Percentiles rank a stretch among this genome's conserved stretches.
These are phyloP conservation scores for Arachis stenosperma DNA, from an alignment of 306 rosid genomes.

Conservation along the genomic window DNA sequence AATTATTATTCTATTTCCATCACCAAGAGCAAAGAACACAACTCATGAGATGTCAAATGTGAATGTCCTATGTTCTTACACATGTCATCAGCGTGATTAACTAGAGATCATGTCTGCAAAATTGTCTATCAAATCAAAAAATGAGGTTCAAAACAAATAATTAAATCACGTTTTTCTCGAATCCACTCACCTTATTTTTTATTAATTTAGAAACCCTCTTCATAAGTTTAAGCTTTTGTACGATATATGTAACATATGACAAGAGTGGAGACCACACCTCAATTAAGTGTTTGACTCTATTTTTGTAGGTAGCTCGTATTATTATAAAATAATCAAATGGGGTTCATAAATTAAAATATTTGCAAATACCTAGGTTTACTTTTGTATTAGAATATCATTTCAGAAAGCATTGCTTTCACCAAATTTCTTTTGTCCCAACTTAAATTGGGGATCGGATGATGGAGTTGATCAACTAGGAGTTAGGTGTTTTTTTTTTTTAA, in stretches of 20 bases:
- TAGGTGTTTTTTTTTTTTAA: not conserved
- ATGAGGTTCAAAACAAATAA: not conserved
- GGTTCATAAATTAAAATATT: not conserved
- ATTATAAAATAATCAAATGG: not conserved
- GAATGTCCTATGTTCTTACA: not conserved
- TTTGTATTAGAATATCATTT: conserved; percentile 17
- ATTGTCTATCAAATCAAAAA: not conserved
- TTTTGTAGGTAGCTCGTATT: not conserved
- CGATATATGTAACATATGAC: not conserved
- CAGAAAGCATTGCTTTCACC: not conserved
- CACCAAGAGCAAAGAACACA: not conserved
- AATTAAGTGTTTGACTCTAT: not conserved
- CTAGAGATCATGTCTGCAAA: not conserved
- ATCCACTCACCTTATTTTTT: not conserved
- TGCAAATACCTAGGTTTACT: not conserved
- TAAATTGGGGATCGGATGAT: conserved; percentile 2
- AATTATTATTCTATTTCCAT: not conserved
- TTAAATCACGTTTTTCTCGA: not conserved
- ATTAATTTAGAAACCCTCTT: too few species aligned
- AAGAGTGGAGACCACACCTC: conserved; percentile 1
- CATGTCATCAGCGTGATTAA: not conserved
- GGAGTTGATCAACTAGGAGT: too few species aligned
- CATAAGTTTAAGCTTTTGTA: too few species aligned
- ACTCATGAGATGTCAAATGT: not conserved
- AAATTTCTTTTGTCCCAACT: not conserved